A percentile compares a stretch with the other conserved stretches of the same genome.
These are phyloP conservation scores for Euptelea pleiosperma DNA, from an alignment of 164 flowering plant genomes.

Conservation along the genomic window DNA sequence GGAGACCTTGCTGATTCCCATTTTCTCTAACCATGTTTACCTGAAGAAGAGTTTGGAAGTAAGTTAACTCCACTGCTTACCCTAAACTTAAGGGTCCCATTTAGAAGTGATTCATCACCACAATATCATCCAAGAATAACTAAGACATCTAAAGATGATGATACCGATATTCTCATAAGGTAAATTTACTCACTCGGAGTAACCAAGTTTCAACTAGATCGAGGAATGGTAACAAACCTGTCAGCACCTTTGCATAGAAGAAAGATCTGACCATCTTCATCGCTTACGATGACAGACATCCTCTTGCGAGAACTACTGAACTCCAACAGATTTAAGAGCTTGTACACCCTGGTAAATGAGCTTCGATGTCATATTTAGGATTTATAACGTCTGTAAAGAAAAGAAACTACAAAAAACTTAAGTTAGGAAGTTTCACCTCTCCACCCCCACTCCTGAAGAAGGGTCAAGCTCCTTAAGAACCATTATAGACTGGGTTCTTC, in stretches of 20 bases:
- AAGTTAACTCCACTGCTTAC: too few species aligned
- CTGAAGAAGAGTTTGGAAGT: too few species aligned
- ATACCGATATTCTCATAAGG: too few species aligned
- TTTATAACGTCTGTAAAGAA: not conserved
- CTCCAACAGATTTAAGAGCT: slow-evolving; percentile 55
- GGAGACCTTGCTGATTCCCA: too few species aligned
- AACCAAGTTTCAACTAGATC: not conserved
- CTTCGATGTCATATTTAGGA: not conserved
- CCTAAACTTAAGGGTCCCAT: too few species aligned
- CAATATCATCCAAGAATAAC: too few species aligned
- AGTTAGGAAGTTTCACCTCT: slow-evolving; percentile 35
- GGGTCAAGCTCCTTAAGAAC: slow-evolving; percentile 40
- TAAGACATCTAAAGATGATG: too few species aligned
- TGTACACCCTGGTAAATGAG: slow-evolving; percentile 45
- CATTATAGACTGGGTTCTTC: slow-evolving; percentile 54
- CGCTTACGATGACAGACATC: slow-evolving; percentile 63
- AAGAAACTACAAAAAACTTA: not conserved
- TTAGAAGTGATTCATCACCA: too few species aligned
- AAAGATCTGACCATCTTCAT: slow-evolving; percentile 52
- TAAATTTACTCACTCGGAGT: not conserved
- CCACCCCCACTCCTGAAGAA: slow-evolving; percentile 26
- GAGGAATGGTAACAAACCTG: slow-evolving; percentile 32
- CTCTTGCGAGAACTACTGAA: slow-evolving; percentile 60
- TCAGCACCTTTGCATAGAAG: slow-evolving; percentile 80
- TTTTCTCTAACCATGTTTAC: too few species aligned